Evolutionary conservation across 371 early-diverging fungal genomes (phyloP).

Genomic region (Cokeromyces recurvatus): DNA sequence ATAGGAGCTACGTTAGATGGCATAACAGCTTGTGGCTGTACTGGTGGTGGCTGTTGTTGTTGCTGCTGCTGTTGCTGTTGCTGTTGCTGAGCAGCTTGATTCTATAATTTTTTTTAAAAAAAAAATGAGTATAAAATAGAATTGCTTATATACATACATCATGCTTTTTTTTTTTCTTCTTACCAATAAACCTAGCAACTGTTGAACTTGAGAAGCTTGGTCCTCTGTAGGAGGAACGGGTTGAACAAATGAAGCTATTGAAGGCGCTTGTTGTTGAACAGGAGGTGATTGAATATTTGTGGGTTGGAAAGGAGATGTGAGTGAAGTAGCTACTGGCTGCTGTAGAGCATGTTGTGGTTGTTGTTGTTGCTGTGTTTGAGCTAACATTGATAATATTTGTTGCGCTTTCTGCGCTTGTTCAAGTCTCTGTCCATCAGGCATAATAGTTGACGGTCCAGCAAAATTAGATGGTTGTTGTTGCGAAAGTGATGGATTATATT

Average conservation of each 20-base stretch:
- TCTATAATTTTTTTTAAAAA: slow-evolving; percentile 2
- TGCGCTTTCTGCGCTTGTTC: slow-evolving; percentile 32
- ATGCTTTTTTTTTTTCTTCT: too few species aligned
- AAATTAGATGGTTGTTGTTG: neutral
- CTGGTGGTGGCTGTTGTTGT: neutral
- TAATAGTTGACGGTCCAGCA: neutral
- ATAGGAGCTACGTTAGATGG: slow-evolving; percentile 13
- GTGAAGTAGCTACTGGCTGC: neutral
- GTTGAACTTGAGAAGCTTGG: slow-evolving; percentile 23
- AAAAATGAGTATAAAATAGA: neutral
- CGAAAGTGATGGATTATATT: neutral
- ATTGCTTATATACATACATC: too few species aligned
- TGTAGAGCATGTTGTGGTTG: slow-evolving; percentile 2
- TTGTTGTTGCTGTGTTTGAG: slow-evolving; percentile 9
- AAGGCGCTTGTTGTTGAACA: slow-evolving; percentile 1
- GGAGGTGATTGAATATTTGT: slow-evolving; percentile 2
- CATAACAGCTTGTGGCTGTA: neutral
- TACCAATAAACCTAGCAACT: slow-evolving; percentile 24
- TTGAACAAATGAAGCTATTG: slow-evolving; percentile 5
- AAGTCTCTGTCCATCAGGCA: slow-evolving; percentile 9
- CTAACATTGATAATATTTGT: slow-evolving; percentile 17
- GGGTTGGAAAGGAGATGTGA: slow-evolving; percentile 5
- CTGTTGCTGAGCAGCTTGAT: slow-evolving; percentile 21
- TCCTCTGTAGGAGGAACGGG: slow-evolving; percentile 15
- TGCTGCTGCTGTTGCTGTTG: slow-evolving; percentile 9